phyloP scores from a whole-genome alignment of 1,284 basidiomycete genomes.

The Porogramme epimiltina region DNA sequence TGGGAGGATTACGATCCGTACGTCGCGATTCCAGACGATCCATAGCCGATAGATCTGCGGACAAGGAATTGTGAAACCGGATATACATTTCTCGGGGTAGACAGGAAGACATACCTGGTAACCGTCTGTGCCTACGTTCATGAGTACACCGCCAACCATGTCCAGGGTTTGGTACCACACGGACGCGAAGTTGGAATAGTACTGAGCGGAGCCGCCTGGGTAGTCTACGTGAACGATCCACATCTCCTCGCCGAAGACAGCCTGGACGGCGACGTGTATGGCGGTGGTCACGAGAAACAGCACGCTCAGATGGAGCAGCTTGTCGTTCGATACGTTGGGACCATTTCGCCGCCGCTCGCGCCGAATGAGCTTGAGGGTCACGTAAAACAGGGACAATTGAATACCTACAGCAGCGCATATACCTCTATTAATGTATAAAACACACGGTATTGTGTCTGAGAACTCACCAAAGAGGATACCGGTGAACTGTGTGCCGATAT shows the following conservation, averaged over 20 bases:
- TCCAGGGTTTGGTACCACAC: constrained; percentile 26
- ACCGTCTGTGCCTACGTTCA: constrained; percentile 14
- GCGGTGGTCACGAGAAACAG: constrained; percentile 10
- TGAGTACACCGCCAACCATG: constrained; percentile 5
- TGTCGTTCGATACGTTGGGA: not conserved
- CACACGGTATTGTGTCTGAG: not conserved
- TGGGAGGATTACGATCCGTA: constrained; percentile 8
- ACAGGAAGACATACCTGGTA: constrained; percentile 22
- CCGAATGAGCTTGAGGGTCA: not conserved
- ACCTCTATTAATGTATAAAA: too few relatives aligned
- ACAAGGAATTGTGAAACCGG: constrained; percentile 14
- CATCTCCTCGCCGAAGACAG: constrained; percentile 24
- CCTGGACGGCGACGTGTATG: constrained; percentile 18
- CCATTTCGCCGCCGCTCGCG: not conserved
- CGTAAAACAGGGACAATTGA: not conserved
- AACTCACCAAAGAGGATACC: constrained; percentile 2
- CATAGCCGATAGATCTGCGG: constrained; percentile 19
- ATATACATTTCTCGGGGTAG: too few relatives aligned
- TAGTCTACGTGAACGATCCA: constrained; percentile 19
- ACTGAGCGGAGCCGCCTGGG: constrained; percentile 15
- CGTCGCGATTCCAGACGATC: constrained; percentile 12
- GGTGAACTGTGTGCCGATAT: constrained; percentile 1
- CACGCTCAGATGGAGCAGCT: constrained; percentile 12
- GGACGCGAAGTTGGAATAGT: constrained; percentile 13
- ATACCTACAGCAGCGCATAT: not conserved